A percentile compares a stretch with the other conserved stretches of the same genome.
phyloP scores from a whole-genome alignment of 2,329 filamentous ascomycete genomes.

The Metarhizium robertsii region DNA sequence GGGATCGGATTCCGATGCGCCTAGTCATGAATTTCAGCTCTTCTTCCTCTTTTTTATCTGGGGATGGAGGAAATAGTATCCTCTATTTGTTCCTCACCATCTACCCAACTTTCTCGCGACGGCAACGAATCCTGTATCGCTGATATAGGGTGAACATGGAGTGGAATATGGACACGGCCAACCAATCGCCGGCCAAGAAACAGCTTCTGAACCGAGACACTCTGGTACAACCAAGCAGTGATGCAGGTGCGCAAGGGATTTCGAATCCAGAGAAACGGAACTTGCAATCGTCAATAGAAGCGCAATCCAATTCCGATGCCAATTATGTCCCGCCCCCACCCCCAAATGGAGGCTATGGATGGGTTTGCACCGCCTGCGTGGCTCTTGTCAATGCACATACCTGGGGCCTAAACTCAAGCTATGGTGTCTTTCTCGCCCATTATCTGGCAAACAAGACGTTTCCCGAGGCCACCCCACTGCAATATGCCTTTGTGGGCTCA shows the following conservation, averaged over 20 bases:
- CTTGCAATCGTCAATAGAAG: not conserved
- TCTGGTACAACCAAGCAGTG: not conserved
- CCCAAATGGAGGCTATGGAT: constrained; percentile 52
- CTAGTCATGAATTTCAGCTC: not conserved
- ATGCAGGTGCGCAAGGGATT: not conserved
- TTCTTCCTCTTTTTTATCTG: not conserved
- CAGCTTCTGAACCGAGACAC: not conserved
- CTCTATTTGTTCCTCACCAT: not conserved
- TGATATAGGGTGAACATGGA: not conserved
- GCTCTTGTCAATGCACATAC: constrained; percentile 57
- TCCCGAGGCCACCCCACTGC: constrained; percentile 51
- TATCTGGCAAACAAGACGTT: constrained; percentile 51
- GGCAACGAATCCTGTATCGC: not conserved
- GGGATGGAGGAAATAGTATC: not conserved
- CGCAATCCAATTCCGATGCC: not conserved
- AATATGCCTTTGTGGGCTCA: constrained; percentile 66
- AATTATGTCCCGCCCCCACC: constrained; percentile 21
- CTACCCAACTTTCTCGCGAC: not conserved
- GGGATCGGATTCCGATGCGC: not conserved
- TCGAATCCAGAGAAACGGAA: not conserved
- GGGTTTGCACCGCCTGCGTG: constrained; percentile 30
- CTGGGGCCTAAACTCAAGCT: constrained; percentile 58
- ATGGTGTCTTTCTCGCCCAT: constrained; percentile 45
- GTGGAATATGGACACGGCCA: not conserved
- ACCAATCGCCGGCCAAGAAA: not conserved